Conservation (phyloP, 208 protist genomes). For the Leishmania gerbilli region DNA sequence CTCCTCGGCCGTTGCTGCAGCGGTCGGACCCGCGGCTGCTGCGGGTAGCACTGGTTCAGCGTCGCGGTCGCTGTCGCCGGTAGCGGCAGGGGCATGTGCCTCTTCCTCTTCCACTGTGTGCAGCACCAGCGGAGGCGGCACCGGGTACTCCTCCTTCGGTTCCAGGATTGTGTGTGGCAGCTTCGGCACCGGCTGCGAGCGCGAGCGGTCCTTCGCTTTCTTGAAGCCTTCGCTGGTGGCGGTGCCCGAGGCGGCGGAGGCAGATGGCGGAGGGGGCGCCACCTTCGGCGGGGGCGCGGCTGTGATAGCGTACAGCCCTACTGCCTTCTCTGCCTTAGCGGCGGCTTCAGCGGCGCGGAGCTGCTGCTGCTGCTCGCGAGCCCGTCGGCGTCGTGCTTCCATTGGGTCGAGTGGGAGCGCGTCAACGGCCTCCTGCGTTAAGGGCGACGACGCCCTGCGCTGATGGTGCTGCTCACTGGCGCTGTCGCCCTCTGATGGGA, state of each 20-base stretch:
- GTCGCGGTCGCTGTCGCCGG: neutral
- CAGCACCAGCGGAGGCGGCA: conserved; percentile 57
- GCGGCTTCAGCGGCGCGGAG: conserved; percentile 17
- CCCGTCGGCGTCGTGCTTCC: conserved; percentile 19
- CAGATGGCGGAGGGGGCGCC: conserved; percentile 13
- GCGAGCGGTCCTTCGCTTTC: conserved; percentile 42
- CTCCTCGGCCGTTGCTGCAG: neutral
- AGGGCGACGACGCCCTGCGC: conserved; percentile 37
- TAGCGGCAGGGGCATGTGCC: neutral
- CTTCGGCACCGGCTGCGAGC: conserved; percentile 41
- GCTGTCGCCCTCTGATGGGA: neutral
- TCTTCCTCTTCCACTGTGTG: conserved; percentile 58
- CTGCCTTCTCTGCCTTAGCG: conserved; percentile 26
- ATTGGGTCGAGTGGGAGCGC: conserved; percentile 58
- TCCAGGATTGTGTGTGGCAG: conserved; percentile 40
- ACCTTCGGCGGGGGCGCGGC: conserved; percentile 20
- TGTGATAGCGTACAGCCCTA: conserved; percentile 40
- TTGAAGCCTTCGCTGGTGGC: conserved; percentile 7
- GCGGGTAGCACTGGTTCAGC: neutral
- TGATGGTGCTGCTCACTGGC: conserved; percentile 2
- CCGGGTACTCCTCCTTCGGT: conserved; percentile 36
- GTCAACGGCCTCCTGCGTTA: conserved; percentile 65
- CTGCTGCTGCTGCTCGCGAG: conserved; percentile 32
- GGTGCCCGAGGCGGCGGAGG: neutral
- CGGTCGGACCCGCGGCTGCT: neutral